Evolutionary conservation across 2,329 filamentous ascomycete genomes (phyloP).

Genomic region (Fusarium nanum): DNA sequence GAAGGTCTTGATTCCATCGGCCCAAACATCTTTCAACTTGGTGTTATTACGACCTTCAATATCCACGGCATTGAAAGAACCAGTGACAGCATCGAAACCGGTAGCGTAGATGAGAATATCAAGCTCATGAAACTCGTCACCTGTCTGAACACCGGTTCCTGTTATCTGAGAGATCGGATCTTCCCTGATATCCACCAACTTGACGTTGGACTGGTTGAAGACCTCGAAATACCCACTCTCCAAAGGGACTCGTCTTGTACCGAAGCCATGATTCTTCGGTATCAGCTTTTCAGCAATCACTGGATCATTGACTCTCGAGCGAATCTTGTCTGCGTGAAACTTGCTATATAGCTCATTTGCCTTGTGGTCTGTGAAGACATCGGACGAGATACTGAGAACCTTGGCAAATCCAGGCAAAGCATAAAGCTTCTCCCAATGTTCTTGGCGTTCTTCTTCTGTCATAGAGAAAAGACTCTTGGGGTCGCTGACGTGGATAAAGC

Average conservation of each 20-base stretch:
- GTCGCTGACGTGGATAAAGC: slow-evolving; percentile 40
- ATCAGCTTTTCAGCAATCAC: slow-evolving; percentile 26
- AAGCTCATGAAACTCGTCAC: slow-evolving; percentile 21
- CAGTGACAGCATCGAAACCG: slow-evolving; percentile 42
- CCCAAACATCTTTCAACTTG: slow-evolving; percentile 53
- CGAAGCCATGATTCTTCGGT: slow-evolving; percentile 34
- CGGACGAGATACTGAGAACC: slow-evolving; percentile 27
- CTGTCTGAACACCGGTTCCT: slow-evolving; percentile 27
- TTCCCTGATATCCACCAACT: slow-evolving; percentile 32
- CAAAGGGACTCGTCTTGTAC: slow-evolving; percentile 23
- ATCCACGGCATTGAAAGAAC: slow-evolving; percentile 51
- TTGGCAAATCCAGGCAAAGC: slow-evolving; percentile 25
- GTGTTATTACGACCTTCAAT: slow-evolving; percentile 60
- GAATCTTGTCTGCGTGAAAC: slow-evolving; percentile 37
- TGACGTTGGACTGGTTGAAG: slow-evolving; percentile 32
- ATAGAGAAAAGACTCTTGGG: slow-evolving; percentile 34
- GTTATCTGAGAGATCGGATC: slow-evolving; percentile 33
- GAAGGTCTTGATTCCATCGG: slow-evolving; percentile 52
- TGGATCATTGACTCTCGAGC: slow-evolving; percentile 19
- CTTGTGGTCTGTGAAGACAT: slow-evolving; percentile 23
- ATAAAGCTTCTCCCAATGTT: slow-evolving; percentile 31
- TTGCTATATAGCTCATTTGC: slow-evolving; percentile 35
- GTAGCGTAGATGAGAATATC: slow-evolving; percentile 42
- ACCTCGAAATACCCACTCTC: slow-evolving; percentile 39
- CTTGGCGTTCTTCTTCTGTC: slow-evolving; percentile 24